These are phyloP conservation scores for Scenedesmus sp. DNA, from an alignment of 163 green algal genomes.

Conservation along the genomic window DNA sequence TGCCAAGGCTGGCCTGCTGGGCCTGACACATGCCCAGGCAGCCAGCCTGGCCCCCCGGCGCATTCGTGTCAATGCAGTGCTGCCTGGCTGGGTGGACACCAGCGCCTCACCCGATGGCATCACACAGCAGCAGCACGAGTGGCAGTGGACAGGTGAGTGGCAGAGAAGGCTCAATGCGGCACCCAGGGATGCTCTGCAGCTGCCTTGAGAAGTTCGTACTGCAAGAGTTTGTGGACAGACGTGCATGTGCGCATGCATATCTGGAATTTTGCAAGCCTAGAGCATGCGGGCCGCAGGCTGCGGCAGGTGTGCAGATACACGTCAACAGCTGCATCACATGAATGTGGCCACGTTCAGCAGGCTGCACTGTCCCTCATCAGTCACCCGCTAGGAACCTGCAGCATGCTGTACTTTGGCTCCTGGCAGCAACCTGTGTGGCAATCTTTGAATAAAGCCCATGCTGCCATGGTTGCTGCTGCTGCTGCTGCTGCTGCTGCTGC, in stretches of 20 bases:
- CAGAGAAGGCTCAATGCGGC: neutral
- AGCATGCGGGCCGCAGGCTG: too few species aligned
- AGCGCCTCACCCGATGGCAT: constrained; percentile 45
- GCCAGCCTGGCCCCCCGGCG: constrained; percentile 36
- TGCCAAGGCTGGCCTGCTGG: constrained; percentile 73
- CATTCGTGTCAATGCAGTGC: constrained; percentile 68
- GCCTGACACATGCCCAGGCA: constrained; percentile 71
- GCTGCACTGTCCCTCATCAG: too few species aligned
- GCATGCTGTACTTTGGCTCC: too few species aligned
- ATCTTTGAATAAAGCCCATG: too few species aligned
- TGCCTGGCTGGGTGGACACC: constrained; percentile 76
- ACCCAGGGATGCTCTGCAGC: too few species aligned
- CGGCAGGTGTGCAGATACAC: too few species aligned
- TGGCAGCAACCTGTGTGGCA: neutral
- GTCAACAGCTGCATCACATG: neutral
- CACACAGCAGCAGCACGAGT: constrained; percentile 64
- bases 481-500: neutral
- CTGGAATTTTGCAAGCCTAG: too few species aligned
- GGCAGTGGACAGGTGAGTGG: constrained; percentile 63
- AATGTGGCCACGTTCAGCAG: too few species aligned
- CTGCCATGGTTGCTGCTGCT: neutral
- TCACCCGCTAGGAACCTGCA: too few species aligned
- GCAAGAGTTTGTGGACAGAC: too few species aligned
- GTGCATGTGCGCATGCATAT: neutral
- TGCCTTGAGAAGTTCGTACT: too few species aligned